A percentile compares a stretch with the other conserved stretches of the same genome.
These are phyloP conservation scores for Wickerhamomyces kurtzmanii DNA, from an alignment of 805 yeast species.

Conservation along the genomic window DNA sequence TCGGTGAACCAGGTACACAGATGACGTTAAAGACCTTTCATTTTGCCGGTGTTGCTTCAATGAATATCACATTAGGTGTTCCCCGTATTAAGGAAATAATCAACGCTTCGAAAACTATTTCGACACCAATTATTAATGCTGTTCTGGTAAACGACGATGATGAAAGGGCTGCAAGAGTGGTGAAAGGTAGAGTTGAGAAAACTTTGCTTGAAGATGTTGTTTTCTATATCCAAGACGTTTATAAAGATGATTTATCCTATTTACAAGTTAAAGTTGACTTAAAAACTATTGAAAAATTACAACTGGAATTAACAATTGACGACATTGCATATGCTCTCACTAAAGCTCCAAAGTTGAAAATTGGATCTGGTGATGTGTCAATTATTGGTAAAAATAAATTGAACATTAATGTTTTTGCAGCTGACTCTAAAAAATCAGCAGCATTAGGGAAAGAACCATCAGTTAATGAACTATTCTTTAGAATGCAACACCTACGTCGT, in stretches of 20 bases:
- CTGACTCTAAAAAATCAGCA: constrained; percentile 29
- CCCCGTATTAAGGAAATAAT: constrained; percentile 99
- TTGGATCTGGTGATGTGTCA: constrained; percentile 60
- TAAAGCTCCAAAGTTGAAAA: constrained; percentile 83
- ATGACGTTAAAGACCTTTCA: constrained; percentile 97
- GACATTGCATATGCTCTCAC: constrained; percentile 79
- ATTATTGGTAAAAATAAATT: constrained; percentile 57
- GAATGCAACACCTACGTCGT: constrained; percentile 85
- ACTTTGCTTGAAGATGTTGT: constrained; percentile 82
- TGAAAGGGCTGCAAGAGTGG: constrained; percentile 97
- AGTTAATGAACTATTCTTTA: constrained; percentile 58
- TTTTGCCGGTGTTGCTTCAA: constrained; percentile 99
- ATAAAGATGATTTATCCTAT: constrained; percentile 67
- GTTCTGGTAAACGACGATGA: constrained; percentile 87
- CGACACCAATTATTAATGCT: constrained; percentile 95
- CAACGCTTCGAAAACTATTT: constrained; percentile 89
- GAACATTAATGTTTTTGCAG: constrained; percentile 48
- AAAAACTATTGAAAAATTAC: constrained; percentile 78
- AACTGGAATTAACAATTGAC: constrained; percentile 78
- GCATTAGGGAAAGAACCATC: constrained; percentile 20
- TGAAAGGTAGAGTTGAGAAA: constrained; percentile 94
- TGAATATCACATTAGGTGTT: constrained; percentile 98
- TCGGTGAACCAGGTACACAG: constrained; percentile 99
- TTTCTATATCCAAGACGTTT: constrained; percentile 87
- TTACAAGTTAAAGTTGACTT: constrained; percentile 76